Conservation (phyloP, 2,329 filamentous ascomycete species). For the Fusarium torreyae region DNA sequence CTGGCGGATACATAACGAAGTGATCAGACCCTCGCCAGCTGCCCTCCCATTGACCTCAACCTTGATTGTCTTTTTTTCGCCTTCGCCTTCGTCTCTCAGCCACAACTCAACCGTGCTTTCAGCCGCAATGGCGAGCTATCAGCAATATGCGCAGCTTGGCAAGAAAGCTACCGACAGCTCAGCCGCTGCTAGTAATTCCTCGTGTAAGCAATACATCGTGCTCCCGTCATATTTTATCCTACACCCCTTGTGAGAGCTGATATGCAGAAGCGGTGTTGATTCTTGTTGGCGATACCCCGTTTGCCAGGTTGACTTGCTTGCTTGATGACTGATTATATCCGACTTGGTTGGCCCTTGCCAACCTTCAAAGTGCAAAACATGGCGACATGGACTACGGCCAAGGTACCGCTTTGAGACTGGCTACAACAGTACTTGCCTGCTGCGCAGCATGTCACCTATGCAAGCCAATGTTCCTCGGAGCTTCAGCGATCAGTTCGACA, state of each 20-base stretch:
- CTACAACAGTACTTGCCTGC: background rate
- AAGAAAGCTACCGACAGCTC: slow-evolving; percentile 45
- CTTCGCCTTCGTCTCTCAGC: slow-evolving; percentile 5
- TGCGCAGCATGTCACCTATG: slow-evolving; percentile 39
- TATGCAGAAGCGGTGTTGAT: slow-evolving; percentile 42
- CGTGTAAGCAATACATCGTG: slow-evolving; percentile 36
- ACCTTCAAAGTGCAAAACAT: slow-evolving; percentile 10
- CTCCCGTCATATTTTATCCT: slow-evolving; percentile 33
- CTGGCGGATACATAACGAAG: slow-evolving; percentile 42
- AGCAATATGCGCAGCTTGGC: slow-evolving; percentile 49
- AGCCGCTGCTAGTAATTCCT: slow-evolving; percentile 40
- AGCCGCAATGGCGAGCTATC: slow-evolving; percentile 50
- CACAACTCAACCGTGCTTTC: slow-evolving; percentile 14
- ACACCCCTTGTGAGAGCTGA: slow-evolving; percentile 43
- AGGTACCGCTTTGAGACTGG: slow-evolving; percentile 6
- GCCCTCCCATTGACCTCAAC: slow-evolving; percentile 1
- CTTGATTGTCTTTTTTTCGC: slow-evolving; percentile 6
- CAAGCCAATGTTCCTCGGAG: slow-evolving; percentile 33
- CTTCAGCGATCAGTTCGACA: slow-evolving; percentile 24
- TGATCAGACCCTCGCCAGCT: slow-evolving; percentile 10
- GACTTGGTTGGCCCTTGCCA: slow-evolving; percentile 24
- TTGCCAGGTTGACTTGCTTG: slow-evolving; percentile 29
- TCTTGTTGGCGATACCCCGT: slow-evolving; percentile 21
- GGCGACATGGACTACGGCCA: slow-evolving; percentile 7
- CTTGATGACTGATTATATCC: slow-evolving; percentile 39